Evolutionary conservation across 805 yeast species (phyloP), one percentile per base, ranked within the genome.

Genomic region (Torulaspora quercuum): DNA sequence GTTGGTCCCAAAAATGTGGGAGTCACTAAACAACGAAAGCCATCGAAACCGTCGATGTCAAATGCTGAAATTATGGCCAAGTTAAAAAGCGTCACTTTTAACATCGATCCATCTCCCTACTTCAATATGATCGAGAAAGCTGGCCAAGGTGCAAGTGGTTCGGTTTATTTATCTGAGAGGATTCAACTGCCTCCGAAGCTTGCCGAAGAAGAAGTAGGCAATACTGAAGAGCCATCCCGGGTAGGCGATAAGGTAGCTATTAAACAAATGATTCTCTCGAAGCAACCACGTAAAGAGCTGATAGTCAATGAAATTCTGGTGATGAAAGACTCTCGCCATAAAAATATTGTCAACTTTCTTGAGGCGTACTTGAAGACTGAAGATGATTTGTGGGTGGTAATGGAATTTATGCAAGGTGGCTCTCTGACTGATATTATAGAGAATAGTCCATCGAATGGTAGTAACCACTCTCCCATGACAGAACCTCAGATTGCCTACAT

Each of bases 391-490:
- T 90, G 97, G 96, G 98, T 92, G n/a, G 84, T 94, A 20, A 92
- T 92, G 99, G 99, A 92, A 63, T 94, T 80, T 60, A 92, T 92
- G 99, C 97, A 94, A 65, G 98, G 98, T 37, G 99, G 99, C 1
- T 84, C 96, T 4, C 68, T 92, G 49, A 92, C 97, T 0, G 98
- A 92, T 65, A 85, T 94, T 25, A 89, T 94, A 55, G 95, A 88
- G 39, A 85, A 88, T 63, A 89, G 89, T 59, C 80, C 79, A 36
- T 72, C 75, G 31, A 57, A 55, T 29, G 58, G 56, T 5, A 53
- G 51, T 11, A 35, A 49, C 8, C 51, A 49, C 27, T 59, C 65
- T 39, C 60, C 65, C 9, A 65, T 92, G 50, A 73, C 75, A 11
- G 99, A 92, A 61, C 75, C 78, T 34, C 98, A 94, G 64, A 92